Conservation (phyloP, 2,329 filamentous ascomycete species). For the Clarireedia sp. region DNA sequence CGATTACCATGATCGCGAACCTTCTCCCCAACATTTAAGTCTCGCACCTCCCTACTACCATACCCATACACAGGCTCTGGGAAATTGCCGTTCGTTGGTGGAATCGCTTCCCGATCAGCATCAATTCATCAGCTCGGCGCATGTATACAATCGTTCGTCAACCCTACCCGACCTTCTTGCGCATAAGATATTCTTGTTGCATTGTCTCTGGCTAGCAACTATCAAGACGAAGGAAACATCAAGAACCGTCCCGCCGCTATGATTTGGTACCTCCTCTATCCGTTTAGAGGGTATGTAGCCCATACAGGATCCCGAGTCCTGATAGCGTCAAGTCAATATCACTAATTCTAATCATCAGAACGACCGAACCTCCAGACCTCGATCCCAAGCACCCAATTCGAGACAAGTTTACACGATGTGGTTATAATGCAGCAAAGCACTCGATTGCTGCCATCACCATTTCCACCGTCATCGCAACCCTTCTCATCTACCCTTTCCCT, state of each 20-base stretch:
- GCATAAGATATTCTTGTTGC: not conserved
- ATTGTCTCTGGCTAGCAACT: constrained; percentile 3
- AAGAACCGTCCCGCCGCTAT: constrained; percentile 30
- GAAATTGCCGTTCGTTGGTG: too few relatives aligned
- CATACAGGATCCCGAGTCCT: not conserved
- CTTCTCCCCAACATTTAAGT: not conserved
- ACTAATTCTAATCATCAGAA: constrained; percentile 39
- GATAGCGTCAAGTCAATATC: not conserved
- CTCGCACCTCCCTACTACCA: not conserved
- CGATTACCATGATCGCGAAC: too few relatives aligned
- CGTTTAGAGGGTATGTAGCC: constrained; percentile 60
- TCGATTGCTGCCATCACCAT: constrained; percentile 66
- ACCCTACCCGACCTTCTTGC: not conserved
- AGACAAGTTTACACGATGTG: constrained; percentile 58
- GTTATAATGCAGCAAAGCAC: constrained; percentile 61
- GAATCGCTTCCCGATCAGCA: not conserved
- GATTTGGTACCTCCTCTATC: constrained; percentile 74
- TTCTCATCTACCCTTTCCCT: constrained; percentile 66
- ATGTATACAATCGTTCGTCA: not conserved
- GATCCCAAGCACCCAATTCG: constrained; percentile 58
- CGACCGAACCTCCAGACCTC: constrained; percentile 64
- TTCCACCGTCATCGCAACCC: constrained; percentile 62
- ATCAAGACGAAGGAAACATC: not conserved
- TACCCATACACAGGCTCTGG: too few relatives aligned
- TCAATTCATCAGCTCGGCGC: not conserved